Evolutionary conservation across 2,329 filamentous ascomycete species (phyloP).

Genomic region (Incumbomyces delicatus): DNA sequence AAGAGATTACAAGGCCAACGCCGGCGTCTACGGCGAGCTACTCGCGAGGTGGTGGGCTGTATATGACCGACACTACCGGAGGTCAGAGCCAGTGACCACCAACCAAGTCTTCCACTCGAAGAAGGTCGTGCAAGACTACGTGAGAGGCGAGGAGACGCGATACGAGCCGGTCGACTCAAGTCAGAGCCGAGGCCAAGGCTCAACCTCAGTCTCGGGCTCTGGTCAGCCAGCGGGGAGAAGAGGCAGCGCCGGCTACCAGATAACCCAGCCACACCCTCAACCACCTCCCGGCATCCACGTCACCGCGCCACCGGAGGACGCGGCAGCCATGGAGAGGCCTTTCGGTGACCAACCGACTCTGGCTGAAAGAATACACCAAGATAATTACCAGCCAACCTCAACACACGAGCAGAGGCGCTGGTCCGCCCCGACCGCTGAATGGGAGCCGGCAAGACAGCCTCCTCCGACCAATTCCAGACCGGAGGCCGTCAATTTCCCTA

Average conservation of each 20-base stretch:
- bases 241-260: conserved; percentile 3
- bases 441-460: conserved; percentile 54
- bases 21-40: conserved; percentile 69
- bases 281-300: conserved; percentile 10
- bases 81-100: neutral
- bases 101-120: conserved; percentile 6
- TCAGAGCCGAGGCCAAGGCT: neutral
- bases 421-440: conserved; percentile 49
- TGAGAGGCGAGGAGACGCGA: conserved; percentile 35
- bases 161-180: conserved; percentile 22
- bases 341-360: conserved; percentile 34
- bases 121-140: conserved; percentile 33
- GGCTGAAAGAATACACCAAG: conserved; percentile 35
- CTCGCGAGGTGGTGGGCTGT: conserved; percentile 86
- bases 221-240: neutral
- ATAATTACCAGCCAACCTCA: conserved; percentile 33
- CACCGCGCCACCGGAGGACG: conserved; percentile 9
- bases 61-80: conserved; percentile 74
- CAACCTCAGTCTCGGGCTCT: neutral
- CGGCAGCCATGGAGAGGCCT: conserved; percentile 29
- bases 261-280: conserved; percentile 12
- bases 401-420: conserved; percentile 42
- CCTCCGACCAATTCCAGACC: conserved; percentile 60
- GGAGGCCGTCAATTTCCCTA: conserved; percentile 76
- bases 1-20: conserved; percentile 44